Percentiles rank a stretch among this genome's conserved stretches.
Evolutionary conservation across 2,329 filamentous ascomycete species (phyloP).

Genomic region (Colletotrichum tamarilloi): DNA sequence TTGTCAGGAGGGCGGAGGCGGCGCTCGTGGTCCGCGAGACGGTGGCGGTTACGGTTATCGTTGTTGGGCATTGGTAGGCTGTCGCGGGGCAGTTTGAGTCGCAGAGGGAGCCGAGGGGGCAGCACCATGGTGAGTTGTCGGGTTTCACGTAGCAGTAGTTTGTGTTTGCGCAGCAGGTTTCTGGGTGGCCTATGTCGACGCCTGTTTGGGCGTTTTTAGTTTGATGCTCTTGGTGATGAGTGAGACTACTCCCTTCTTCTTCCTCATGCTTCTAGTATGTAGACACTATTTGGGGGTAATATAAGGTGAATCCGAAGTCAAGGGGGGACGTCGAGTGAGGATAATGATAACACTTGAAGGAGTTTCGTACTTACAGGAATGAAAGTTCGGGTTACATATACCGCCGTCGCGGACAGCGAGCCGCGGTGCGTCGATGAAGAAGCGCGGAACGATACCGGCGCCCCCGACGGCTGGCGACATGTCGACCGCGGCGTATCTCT

Average conservation of each 20-base stretch:
- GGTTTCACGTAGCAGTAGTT: conserved; percentile 58
- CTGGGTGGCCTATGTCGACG: conserved; percentile 51
- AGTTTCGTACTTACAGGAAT: conserved; percentile 27
- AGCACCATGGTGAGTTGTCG: conserved; percentile 50
- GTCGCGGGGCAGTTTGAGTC: conserved; percentile 49
- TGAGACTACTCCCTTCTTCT: not conserved
- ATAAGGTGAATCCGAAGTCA: not conserved
- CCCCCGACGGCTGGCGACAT: conserved; percentile 15
- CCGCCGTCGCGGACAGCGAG: conserved; percentile 33
- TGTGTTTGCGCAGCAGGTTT: conserved; percentile 55
- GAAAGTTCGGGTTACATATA: conserved; percentile 19
- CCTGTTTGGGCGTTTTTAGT: conserved; percentile 44
- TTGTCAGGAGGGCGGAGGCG: conserved; percentile 37
- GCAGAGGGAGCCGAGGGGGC: conserved; percentile 55
- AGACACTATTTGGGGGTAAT: too few relatives aligned
- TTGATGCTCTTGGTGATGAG: not conserved
- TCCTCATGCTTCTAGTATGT: not conserved
- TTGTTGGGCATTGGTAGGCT: conserved; percentile 48
- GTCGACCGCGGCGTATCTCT: conserved; percentile 32
- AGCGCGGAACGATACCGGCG: conserved; percentile 26
- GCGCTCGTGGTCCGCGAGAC: conserved; percentile 14
- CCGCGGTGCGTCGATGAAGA: conserved; percentile 30
- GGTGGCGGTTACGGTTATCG: conserved; percentile 41
- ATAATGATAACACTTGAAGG: not conserved
- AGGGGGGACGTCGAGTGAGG: not conserved